A percentile compares a stretch with the other conserved stretches of the same genome.
Conservation (phyloP, 139 green algal species). For the Coelastrella sp. region DNA sequence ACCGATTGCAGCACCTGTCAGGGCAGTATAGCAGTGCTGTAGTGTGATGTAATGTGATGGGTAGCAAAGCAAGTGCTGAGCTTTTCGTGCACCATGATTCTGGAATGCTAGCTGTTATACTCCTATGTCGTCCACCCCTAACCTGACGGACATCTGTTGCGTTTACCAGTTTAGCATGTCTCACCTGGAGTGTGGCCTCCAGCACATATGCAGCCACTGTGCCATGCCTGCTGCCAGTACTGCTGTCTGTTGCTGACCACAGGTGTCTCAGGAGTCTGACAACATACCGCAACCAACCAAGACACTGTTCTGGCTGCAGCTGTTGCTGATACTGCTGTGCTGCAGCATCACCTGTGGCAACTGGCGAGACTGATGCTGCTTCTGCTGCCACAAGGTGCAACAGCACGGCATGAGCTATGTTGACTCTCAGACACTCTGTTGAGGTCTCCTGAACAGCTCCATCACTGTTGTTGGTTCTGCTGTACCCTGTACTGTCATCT, state of each 20-base stretch:
- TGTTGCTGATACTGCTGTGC: background rate
- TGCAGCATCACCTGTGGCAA: background rate
- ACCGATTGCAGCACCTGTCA: constrained; percentile 17
- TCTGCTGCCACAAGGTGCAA: constrained; percentile 22
- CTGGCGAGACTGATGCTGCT: background rate
- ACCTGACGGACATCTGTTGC: too few relatives aligned
- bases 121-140: too few relatives aligned
- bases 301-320: background rate
- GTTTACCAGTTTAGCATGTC: background rate
- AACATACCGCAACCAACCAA: constrained; percentile 4
- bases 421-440: background rate
- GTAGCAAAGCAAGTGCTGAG: too few relatives aligned
- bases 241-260: background rate
- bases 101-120: too few relatives aligned
- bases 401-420: constrained; percentile 18
- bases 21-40: background rate
- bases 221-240: background rate
- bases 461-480: constrained; percentile 11
- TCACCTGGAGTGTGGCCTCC: constrained; percentile 20
- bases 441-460: background rate
- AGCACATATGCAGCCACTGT: constrained; percentile 18
- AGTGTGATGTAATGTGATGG: too few relatives aligned
- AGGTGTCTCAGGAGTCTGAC: background rate
- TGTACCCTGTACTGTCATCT: background rate
- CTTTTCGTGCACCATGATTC: too few relatives aligned